Percentiles rank a stretch among this genome's conserved stretches.
Conservation (phyloP, 1,284 basidiomycete species). For the Lentinula novae-zelandiae region DNA sequence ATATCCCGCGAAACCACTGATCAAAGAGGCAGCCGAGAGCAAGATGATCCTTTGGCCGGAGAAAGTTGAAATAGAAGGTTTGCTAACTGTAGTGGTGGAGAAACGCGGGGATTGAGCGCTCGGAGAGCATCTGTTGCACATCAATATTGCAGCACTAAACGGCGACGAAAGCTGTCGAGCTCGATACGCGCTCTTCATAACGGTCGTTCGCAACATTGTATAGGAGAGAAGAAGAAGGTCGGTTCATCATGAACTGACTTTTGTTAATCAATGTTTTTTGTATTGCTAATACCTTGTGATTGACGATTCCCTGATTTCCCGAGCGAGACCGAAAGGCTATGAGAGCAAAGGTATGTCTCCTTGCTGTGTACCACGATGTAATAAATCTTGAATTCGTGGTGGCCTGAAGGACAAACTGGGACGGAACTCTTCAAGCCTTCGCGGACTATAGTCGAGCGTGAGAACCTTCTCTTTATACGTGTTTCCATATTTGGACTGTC, state of each 20-base stretch:
- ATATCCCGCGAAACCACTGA: conserved; percentile 4
- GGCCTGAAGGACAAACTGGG: too few species aligned
- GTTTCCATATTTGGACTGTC: too few species aligned
- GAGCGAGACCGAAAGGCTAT: not conserved
- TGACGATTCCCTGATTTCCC: not conserved
- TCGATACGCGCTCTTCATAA: not conserved
- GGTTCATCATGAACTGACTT: too few species aligned
- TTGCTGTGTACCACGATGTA: too few species aligned
- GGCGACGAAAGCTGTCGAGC: not conserved
- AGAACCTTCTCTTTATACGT: too few species aligned
- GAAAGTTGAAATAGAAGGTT: not conserved
- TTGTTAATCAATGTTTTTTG: too few species aligned
- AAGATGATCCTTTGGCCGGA: not conserved
- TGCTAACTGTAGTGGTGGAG: not conserved
- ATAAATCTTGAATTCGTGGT: too few species aligned
- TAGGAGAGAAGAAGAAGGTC: not conserved
- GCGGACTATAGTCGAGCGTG: too few species aligned
- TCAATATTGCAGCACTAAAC: not conserved
- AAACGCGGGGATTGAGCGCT: not conserved
- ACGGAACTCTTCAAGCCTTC: too few species aligned
- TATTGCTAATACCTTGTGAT: too few species aligned
- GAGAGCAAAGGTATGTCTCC: too few species aligned
- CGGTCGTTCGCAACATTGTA: not conserved
- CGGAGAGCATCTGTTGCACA: not conserved
- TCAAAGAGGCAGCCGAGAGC: not conserved